Evolutionary conservation across 2,329 filamentous ascomycete genomes (phyloP).

Genomic region (Aspergillus melleus): DNA sequence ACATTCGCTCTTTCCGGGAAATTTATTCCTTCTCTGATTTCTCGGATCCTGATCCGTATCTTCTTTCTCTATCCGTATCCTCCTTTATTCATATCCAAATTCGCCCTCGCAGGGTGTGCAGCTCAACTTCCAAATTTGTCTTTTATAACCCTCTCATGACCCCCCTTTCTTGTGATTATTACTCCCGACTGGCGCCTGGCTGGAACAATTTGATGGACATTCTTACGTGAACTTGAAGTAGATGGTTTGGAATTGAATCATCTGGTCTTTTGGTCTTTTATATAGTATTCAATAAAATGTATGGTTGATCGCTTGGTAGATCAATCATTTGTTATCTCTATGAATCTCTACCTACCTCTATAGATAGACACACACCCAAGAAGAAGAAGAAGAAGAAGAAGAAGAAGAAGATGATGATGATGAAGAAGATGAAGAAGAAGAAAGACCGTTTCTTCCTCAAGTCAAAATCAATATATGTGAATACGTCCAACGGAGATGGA

Average conservation of each 20-base stretch:
- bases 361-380: too few relatives aligned
- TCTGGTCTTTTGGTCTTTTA: neutral
- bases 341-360: too few relatives aligned
- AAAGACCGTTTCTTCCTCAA: too few relatives aligned
- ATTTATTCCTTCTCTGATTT: neutral
- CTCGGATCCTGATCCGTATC: neutral
- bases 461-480: too few relatives aligned
- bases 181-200: neutral
- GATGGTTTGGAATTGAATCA: neutral
- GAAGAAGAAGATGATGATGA: too few relatives aligned
- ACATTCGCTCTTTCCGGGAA: neutral
- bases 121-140: neutral
- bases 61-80: neutral
- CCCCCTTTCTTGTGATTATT: conserved; percentile 1
- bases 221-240: neutral
- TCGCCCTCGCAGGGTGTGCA: neutral
- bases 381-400: too few relatives aligned
- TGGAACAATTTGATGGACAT: neutral
- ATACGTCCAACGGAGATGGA: too few relatives aligned
- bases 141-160: neutral
- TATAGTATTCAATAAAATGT: neutral
- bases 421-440: too few relatives aligned
- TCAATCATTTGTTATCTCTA: neutral
- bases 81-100: neutral
- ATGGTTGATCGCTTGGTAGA: neutral